These are phyloP conservation scores for Trametes cinnabarina DNA, from an alignment of 768 basidiomycete genomes.

Conservation along the genomic window DNA sequence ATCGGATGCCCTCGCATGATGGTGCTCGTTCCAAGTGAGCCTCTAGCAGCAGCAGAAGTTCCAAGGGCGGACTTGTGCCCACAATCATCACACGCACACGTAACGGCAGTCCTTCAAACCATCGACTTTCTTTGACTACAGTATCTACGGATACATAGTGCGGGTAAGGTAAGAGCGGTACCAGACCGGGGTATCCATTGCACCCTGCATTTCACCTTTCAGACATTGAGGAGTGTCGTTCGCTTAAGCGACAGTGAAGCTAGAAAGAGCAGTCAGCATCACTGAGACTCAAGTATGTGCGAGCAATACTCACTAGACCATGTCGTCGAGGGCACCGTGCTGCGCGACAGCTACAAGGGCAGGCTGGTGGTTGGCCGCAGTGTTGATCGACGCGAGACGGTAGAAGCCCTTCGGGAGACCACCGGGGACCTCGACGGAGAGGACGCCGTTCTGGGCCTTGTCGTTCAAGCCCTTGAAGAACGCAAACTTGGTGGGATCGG, in stretches of 20 bases:
- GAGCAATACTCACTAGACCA: constrained; percentile 34
- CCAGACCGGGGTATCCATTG: constrained; percentile 10
- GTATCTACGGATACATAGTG: constrained; percentile 17
- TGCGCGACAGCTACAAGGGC: constrained; percentile 42
- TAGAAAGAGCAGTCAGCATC: neutral
- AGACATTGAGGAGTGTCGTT: neutral
- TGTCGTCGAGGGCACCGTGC: constrained; percentile 42
- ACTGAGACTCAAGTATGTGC: neutral
- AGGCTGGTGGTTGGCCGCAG: constrained; percentile 46
- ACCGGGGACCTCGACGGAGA: constrained; percentile 38
- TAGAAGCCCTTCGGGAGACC: constrained; percentile 47
- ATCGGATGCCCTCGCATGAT: too few relatives aligned
- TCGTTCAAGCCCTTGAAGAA: constrained; percentile 64
- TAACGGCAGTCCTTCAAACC: neutral
- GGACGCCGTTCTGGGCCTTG: constrained; percentile 42
- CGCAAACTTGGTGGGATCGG: constrained; percentile 51
- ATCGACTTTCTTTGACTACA: constrained; percentile 16
- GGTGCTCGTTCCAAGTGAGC: too few relatives aligned
- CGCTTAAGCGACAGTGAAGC: constrained; percentile 13
- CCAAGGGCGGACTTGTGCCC: too few relatives aligned
- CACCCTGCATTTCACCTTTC: constrained; percentile 3
- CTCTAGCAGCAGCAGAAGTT: too few relatives aligned
- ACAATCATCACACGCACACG: neutral
- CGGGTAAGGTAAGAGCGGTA: neutral
- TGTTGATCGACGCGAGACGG: constrained; percentile 42